These are phyloP conservation scores for Trypanosoma melophagium DNA, from an alignment of 208 protist genomes.

Conservation along the genomic window DNA sequence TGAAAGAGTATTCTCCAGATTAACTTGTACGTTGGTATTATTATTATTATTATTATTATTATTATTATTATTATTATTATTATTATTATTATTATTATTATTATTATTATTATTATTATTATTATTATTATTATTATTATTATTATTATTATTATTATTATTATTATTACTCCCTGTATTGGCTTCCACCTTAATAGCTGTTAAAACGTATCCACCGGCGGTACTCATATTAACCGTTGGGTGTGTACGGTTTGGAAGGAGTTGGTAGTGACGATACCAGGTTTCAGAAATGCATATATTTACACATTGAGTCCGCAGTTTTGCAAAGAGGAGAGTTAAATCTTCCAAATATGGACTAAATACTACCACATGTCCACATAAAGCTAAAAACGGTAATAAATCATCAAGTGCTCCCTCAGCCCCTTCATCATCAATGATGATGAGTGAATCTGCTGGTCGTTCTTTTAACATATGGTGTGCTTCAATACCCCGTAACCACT, in stretches of 20 bases:
- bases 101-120: too few species aligned
- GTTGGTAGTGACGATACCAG: slow-evolving; percentile 93
- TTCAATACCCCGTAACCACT: slow-evolving; percentile 79
- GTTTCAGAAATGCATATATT: slow-evolving; percentile 91
- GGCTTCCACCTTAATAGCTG: slow-evolving; percentile 74
- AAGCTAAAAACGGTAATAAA: slow-evolving; percentile 76
- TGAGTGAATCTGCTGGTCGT: slow-evolving; percentile 65
- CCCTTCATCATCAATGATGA: slow-evolving; percentile 64
- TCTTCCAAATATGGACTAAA: slow-evolving; percentile 88
- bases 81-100: too few species aligned
- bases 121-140: too few species aligned
- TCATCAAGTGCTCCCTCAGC: slow-evolving; percentile 41
- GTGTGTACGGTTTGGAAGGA: slow-evolving; percentile 92
- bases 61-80: slow-evolving; percentile 1
- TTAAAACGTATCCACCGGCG: slow-evolving; percentile 89
- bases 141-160: not conserved
- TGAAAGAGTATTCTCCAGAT: not conserved
- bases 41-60: not conserved
- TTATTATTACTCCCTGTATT: slow-evolving; percentile 1
- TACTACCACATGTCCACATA: slow-evolving; percentile 79
- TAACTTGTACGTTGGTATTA: not conserved
- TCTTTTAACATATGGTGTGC: slow-evolving; percentile 55
- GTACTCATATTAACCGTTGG: slow-evolving; percentile 93
- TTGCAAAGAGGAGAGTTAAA: slow-evolving; percentile 56
- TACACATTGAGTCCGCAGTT: slow-evolving; percentile 66